phyloP scores from a whole-genome alignment of 2,329 filamentous ascomycete species.

The Dothideomycetes sp. region DNA sequence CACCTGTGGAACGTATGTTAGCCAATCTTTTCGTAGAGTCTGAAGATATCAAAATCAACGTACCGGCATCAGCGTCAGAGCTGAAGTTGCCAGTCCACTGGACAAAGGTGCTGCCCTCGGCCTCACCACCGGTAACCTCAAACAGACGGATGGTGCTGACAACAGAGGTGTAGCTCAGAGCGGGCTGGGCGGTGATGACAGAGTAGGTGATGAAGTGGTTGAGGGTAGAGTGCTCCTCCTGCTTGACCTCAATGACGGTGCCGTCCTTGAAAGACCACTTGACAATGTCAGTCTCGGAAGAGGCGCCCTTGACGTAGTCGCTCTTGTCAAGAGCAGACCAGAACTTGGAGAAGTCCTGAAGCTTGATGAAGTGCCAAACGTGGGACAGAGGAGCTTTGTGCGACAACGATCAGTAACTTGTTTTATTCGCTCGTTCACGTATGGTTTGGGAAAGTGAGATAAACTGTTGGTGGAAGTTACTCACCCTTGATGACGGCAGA shows the following conservation, averaged over 20 bases:
- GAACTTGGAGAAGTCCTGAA: constrained; percentile 59
- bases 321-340: constrained; percentile 54
- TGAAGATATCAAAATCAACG: constrained; percentile 22
- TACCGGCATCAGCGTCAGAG: constrained; percentile 60
- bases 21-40: background rate
- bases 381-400: constrained; percentile 48
- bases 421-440: background rate
- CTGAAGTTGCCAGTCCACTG: constrained; percentile 63
- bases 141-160: constrained; percentile 58
- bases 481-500: constrained; percentile 52
- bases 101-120: constrained; percentile 57
- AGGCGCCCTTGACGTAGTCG: constrained; percentile 54
- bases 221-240: constrained; percentile 65
- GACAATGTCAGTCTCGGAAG: constrained; percentile 55
- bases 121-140: constrained; percentile 56
- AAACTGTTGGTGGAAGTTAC: background rate
- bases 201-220: constrained; percentile 69
- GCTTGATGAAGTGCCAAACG: constrained; percentile 69
- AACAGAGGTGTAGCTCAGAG: constrained; percentile 56
- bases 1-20: constrained; percentile 37
- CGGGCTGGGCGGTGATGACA: constrained; percentile 57
- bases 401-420: background rate
- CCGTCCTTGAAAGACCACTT: constrained; percentile 65
- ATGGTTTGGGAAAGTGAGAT: background rate
- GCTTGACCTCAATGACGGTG: constrained; percentile 60